Evolutionary conservation across 2,329 filamentous ascomycete species (phyloP), one percentile per base, ranked within the genome.

Genomic region (Colletotrichum kahawae): DNA sequence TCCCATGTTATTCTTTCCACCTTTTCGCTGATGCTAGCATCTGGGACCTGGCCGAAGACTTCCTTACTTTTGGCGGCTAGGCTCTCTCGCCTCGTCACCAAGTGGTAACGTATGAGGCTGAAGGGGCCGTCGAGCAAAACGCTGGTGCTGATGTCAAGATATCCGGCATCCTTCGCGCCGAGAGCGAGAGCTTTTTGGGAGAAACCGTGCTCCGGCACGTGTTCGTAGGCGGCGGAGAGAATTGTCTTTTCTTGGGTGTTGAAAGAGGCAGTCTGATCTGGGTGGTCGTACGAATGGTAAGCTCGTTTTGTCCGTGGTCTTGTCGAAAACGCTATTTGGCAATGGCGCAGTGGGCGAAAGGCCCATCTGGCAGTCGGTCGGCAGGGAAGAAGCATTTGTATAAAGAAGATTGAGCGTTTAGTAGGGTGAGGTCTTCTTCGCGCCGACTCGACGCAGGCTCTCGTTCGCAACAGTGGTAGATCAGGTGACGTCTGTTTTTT

Each of bases 201-300:
- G 88, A 98, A 99, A 82, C 97, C 97, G 82, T 95, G 90, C 66
- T 89, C 84, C 21, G 95, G 95, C 12, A 98, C 92, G 83, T 98
- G 94, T 34, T 86, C 82, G 79, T 97, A 91, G 21, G 96, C 94
- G n/a, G 95, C 92, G 60, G 93, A 89, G 77, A 99, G 94, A 82
- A 98, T 97, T 71, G 91, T 87, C 57, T 89, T 87, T 87, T 98
- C 95, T 82, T 90, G 89, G 77, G 88, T 84, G 81, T 89, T 92
- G 88, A 95, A 97, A 76, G 90, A 88, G 48, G 85, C 84, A 3
- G 90, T 86, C 16, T 91, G 87, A 8, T 89, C 80, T 1, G 91
- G 88, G 81, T 95, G 93, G 81, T 94, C 91, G 84, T 92, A 89
- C 76, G 94, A 96, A 86, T 97, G 94, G 87, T 95, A 97, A 67